Evolutionary conservation across 768 basidiomycete species (phyloP), one percentile per base, ranked within the genome.

Genomic region (Tulasnella sp.): DNA sequence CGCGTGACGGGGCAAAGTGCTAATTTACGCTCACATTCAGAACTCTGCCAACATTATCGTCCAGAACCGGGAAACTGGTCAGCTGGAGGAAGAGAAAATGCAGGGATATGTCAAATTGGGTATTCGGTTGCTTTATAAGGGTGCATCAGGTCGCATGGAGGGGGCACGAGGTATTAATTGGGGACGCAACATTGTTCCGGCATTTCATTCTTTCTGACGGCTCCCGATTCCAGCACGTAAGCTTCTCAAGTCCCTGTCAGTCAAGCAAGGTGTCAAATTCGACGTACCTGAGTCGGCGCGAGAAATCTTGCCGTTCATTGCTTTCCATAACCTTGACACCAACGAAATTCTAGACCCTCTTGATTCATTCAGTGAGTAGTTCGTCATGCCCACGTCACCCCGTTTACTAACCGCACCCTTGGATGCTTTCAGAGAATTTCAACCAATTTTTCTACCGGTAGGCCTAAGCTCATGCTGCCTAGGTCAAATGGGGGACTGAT

Each of bases 21-120:
- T 69, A 7, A 45, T 38, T 74, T 25, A 74, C 29, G 6, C 49
- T 45, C 19, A 49, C 25, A 8, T 34, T 25, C 1, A 94, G 92
- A 97, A 99, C 81, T 96, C 94, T 72, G 97, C 96, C 34, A 99
- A 99, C 81, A 97, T 99, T 79, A 94, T 98, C 77, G 96, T 99
- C 0, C 97, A 99, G 84, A 96, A 98, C 81, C 87, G 97, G 17
- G 83, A 89, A 82, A 96, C 94, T 0, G 97, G 97, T 0, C 93
- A 94, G 82, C 82, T 99, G 76, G 92, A 96, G 81, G 97, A 99
- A 83, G 97, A 99, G 85, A 99, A 98, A 86, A 99, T 98, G 95
- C 91, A 96, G 80, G 90, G 90, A 15, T 98, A 97, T 81, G 94
- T 98, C 0, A 85, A 96, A 49, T 84, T 99, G 19, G 97, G 97